Evolutionary conservation across 2,329 filamentous ascomycete genomes (phyloP), one percentile per base, ranked within the genome.

Genomic region (Eutypella sp.): DNA sequence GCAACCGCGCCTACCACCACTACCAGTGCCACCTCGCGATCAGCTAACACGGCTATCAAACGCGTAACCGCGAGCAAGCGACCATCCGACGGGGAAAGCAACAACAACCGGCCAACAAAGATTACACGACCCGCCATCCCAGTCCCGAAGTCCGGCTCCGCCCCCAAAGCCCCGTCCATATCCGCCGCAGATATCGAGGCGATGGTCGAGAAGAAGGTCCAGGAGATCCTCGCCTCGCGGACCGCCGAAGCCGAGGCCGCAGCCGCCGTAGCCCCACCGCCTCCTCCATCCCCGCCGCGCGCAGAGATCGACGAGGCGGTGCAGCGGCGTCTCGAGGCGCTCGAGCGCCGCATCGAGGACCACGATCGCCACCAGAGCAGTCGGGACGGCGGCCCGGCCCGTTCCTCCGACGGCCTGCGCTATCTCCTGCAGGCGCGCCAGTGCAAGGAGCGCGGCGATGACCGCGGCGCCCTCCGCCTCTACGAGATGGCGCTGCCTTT

Each of bases 381-480:
- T 37, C 72, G 69, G 25, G 73, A 76, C 13, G 88, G 91, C 31
- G 89, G 95, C 57, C 13, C 25, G 29, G 73, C 77, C 22, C 82
- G 87, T 44, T 84, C 36, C 5, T 39, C 88, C 0, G 89, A 96
- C 51, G 93, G 92, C 0, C 67, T 97, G 23, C 87, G 89, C 10
- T 89, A 87, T 57, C 69, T 97, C 27, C 74, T 96, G n/a, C 89
- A 93, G 76, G 92, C 89, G 1, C 87, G 93, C 54, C 90, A 96
- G 63, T 87, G 95, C 60, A 90, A 91, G 61, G 88, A 89, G 43
- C 78, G 82, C 4, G 89, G 89, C 2, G 88, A 96, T 55, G 83
- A 95, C 42, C 73, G 72, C 3, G 87, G 81, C 27, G 89, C 91
- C 0, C 68, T 97, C 48, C 82, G 81, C 56, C 92, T 93, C 81